These are phyloP conservation scores for Pythium aquatile DNA, from an alignment of 352 stramenopile species.

Conservation along the genomic window DNA sequence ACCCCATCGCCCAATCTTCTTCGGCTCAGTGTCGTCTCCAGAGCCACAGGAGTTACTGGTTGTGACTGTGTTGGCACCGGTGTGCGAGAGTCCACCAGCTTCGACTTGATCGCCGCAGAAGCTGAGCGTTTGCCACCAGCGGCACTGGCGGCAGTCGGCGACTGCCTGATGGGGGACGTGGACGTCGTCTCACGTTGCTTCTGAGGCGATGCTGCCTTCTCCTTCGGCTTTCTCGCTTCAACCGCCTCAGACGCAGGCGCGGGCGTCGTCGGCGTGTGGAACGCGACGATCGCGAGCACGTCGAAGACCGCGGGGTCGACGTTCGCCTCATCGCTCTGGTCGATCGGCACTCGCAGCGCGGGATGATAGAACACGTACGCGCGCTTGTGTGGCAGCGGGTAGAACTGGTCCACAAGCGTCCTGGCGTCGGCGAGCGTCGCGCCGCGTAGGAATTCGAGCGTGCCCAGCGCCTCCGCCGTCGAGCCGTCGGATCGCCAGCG, in stretches of 20 bases:
- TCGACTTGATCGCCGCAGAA: neutral
- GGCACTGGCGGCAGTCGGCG: neutral
- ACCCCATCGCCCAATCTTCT: neutral
- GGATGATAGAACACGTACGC: constrained; percentile 33
- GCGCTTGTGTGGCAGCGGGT: constrained; percentile 27
- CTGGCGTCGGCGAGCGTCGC: constrained; percentile 29
- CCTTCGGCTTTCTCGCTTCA: neutral
- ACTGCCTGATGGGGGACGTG: neutral
- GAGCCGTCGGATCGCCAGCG: constrained; percentile 8
- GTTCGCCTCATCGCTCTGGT: constrained; percentile 14
- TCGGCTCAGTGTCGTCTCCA: neutral
- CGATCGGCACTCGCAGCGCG: constrained; percentile 8
- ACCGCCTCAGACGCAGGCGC: neutral
- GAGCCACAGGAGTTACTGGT: neutral
- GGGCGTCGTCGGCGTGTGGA: neutral
- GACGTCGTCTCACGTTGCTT: neutral
- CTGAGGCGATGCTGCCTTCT: neutral
- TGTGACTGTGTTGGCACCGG: neutral
- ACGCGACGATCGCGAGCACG: constrained; percentile 9
- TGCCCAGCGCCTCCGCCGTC: constrained; percentile 13
- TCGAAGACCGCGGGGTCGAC: constrained; percentile 1
- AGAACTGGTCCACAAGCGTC: constrained; percentile 34
- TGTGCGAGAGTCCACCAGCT: neutral
- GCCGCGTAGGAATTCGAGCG: constrained; percentile 29
- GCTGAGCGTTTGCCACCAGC: neutral